These are phyloP conservation scores for Coemansia aciculifera DNA, from an alignment of 192 early-diverging fungal species.

Conservation along the genomic window DNA sequence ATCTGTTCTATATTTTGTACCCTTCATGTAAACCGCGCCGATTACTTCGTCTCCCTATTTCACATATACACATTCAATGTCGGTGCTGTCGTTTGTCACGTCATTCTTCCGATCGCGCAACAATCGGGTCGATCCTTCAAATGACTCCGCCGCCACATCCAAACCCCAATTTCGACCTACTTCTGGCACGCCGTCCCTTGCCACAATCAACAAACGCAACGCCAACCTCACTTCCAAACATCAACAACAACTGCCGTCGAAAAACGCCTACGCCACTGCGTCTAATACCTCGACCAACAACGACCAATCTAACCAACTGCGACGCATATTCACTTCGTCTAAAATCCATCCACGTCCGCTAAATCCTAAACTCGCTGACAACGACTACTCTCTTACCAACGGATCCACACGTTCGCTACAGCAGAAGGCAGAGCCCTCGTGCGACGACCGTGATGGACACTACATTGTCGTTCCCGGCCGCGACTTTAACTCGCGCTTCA, in stretches of 20 bases:
- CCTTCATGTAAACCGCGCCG: conserved; percentile 3
- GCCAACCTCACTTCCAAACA: conserved; percentile 12
- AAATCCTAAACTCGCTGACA: conserved; percentile 22
- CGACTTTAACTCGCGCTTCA: conserved; percentile 78
- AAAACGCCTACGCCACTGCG: not conserved
- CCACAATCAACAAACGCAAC: conserved; percentile 14
- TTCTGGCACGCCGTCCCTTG: conserved; percentile 16
- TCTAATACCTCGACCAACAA: conserved; percentile 2
- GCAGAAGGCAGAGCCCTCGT: conserved; percentile 57
- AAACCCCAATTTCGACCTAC: conserved; percentile 25
- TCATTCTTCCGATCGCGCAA: conserved; percentile 54
- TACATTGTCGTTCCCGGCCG: conserved; percentile 76
- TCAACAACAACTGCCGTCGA: conserved; percentile 8
- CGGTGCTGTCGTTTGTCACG: conserved; percentile 51
- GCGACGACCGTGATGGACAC: conserved; percentile 93
- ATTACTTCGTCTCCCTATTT: not conserved
- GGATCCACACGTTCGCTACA: conserved; percentile 24
- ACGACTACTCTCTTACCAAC: not conserved
- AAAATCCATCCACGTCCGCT: conserved; percentile 37
- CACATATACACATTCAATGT: conserved; percentile 25
- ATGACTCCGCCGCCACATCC: conserved; percentile 12
- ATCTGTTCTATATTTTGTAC: not conserved
- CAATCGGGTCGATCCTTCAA: conserved; percentile 21
- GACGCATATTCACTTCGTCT: conserved; percentile 34
- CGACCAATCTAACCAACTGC: conserved; percentile 39